Evolutionary conservation across 2,329 filamentous ascomycete species (phyloP).

Genomic region (Hymenoscyphus linearis): DNA sequence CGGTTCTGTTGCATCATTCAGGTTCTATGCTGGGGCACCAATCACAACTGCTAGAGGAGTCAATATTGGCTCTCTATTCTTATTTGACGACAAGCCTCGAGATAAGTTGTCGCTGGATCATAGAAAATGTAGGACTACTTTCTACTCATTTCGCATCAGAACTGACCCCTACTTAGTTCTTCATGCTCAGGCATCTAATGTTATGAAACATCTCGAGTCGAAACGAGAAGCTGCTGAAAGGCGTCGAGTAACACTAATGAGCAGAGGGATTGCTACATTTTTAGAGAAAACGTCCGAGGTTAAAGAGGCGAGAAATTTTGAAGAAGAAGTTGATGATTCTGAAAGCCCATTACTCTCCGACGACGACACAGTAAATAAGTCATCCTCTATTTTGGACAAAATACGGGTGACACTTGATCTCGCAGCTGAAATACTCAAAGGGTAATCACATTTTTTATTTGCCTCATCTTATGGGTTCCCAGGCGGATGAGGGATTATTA

Average conservation of each 20-base stretch:
- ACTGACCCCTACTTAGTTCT: conserved; percentile 36
- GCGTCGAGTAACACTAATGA: conserved; percentile 46
- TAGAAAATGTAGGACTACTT: background rate
- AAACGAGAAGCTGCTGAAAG: conserved; percentile 45
- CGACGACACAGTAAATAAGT: background rate
- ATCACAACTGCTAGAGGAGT: conserved; percentile 19
- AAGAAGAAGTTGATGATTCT: background rate
- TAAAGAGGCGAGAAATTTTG: background rate
- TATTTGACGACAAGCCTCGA: conserved; percentile 51
- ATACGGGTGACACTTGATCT: conserved; percentile 26
- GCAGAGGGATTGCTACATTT: conserved; percentile 46
- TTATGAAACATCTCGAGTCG: conserved; percentile 57
- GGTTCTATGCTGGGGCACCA: conserved; percentile 27
- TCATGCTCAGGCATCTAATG: conserved; percentile 47
- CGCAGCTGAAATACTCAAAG: conserved; percentile 27
- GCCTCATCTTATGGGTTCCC: background rate
- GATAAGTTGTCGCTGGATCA: conserved; percentile 37
- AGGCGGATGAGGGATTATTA: background rate
- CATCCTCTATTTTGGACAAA: conserved; percentile 21
- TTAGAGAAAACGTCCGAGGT: conserved; percentile 38
- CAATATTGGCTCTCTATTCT: conserved; percentile 54
- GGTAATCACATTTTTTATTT: conserved; percentile 3
- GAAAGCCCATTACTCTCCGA: background rate
- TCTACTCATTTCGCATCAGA: background rate
- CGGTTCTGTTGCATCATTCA: conserved; percentile 18